Conservation (phyloP, 495 filamentous ascomycete species). For the Penicillium chermesinum region DNA sequence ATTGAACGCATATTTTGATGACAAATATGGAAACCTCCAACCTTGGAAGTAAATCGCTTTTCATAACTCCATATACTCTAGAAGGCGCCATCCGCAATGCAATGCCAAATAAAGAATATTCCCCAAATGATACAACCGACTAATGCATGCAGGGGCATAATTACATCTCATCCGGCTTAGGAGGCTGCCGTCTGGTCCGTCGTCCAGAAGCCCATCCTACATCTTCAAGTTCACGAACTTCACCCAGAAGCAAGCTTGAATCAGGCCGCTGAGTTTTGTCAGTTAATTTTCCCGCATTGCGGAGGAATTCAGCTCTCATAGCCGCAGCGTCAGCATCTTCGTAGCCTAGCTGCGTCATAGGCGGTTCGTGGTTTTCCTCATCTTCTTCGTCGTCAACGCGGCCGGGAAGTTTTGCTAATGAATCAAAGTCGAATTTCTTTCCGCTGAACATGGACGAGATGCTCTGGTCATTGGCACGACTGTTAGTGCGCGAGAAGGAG, state of each 20-base stretch:
- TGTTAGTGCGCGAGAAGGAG: conserved; percentile 21
- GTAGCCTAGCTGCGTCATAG: conserved; percentile 52
- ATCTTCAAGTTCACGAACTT: conserved; percentile 34
- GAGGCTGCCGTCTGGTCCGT: conserved; percentile 36
- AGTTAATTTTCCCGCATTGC: conserved; percentile 36
- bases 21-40: not conserved
- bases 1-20: not conserved
- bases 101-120: conserved; percentile 11
- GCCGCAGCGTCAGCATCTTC: conserved; percentile 48
- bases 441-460: conserved; percentile 32
- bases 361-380: conserved; percentile 33
- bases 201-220: conserved; percentile 32
- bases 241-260: conserved; percentile 19
- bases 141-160: conserved; percentile 1
- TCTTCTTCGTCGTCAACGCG: conserved; percentile 28
- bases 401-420: conserved; percentile 15
- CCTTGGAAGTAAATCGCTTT: not conserved
- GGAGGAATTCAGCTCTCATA: conserved; percentile 44
- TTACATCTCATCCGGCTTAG: conserved; percentile 21
- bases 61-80: not conserved
- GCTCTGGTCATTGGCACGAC: conserved; percentile 21
- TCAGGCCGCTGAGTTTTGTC: conserved; percentile 23
- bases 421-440: conserved; percentile 31
- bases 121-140: not conserved
- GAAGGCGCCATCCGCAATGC: conserved; percentile 23